These are phyloP conservation scores for Tricholoma hemisulphureum DNA, from an alignment of 768 basidiomycete species.

Conservation along the genomic window DNA sequence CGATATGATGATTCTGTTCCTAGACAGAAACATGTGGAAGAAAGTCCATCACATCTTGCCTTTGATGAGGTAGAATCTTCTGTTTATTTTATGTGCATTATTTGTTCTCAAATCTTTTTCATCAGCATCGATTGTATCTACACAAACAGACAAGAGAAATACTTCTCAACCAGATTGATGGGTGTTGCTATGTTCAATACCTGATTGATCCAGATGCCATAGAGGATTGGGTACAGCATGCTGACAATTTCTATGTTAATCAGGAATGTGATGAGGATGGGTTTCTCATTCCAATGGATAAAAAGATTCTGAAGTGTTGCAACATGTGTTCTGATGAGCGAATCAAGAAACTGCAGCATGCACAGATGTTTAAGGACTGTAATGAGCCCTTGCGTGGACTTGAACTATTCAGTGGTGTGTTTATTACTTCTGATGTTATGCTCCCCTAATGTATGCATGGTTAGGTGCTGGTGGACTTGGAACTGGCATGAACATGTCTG, in stretches of 20 bases:
- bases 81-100: constrained; percentile 2
- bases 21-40: constrained; percentile 7
- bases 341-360: constrained; percentile 25
- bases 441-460: not conserved
- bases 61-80: constrained; percentile 45
- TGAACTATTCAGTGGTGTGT: constrained; percentile 68
- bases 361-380: constrained; percentile 28
- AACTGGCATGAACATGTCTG: constrained; percentile 60
- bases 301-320: constrained; percentile 36
- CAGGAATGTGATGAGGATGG: constrained; percentile 22
- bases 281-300: constrained; percentile 17
- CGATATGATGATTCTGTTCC: constrained; percentile 43
- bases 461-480: constrained; percentile 78
- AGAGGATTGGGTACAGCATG: constrained; percentile 47
- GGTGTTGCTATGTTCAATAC: constrained; percentile 50
- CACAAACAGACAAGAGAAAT: constrained; percentile 28
- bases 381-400: constrained; percentile 53
- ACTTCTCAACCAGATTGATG: constrained; percentile 45
- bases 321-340: constrained; percentile 37
- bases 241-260: constrained; percentile 61
- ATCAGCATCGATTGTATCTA: constrained; percentile 44
- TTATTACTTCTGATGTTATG: not conserved
- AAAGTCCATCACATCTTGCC: not conserved
- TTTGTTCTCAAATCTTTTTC: not conserved
- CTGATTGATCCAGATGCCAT: constrained; percentile 33